These are phyloP conservation scores for Verbena officinalis DNA, from an alignment of 257 asterid species.

Conservation along the genomic window DNA sequence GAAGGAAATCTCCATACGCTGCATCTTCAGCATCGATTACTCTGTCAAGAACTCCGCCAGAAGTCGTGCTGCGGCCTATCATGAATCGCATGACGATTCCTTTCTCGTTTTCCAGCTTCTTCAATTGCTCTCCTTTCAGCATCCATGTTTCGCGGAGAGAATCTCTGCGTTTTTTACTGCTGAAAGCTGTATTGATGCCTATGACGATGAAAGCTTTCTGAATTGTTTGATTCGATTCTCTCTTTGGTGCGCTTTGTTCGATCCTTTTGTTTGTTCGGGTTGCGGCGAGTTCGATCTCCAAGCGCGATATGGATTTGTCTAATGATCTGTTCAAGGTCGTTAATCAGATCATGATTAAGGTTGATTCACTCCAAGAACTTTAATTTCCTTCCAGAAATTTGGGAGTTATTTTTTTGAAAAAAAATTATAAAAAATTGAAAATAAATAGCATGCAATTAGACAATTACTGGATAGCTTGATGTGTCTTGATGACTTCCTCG, in stretches of 20 bases:
- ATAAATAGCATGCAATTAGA: too few species aligned
- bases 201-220: slow-evolving; percentile 57
- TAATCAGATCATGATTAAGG: background rate
- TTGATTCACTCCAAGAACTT: too few species aligned
- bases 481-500: slow-evolving; percentile 63
- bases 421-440: too few species aligned
- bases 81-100: slow-evolving; percentile 65
- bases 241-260: slow-evolving; percentile 29
- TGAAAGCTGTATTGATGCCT: slow-evolving; percentile 75
- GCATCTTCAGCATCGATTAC: slow-evolving; percentile 60
- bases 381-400: too few species aligned
- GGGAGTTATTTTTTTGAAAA: too few species aligned
- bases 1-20: slow-evolving; percentile 55
- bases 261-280: slow-evolving; percentile 29
- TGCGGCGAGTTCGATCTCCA: slow-evolving; percentile 51
- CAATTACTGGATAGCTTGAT: slow-evolving; percentile 54
- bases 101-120: slow-evolving; percentile 61
- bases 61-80: slow-evolving; percentile 61
- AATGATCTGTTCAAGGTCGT: slow-evolving; percentile 44
- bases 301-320: slow-evolving; percentile 48
- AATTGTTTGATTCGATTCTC: slow-evolving; percentile 26
- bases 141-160: slow-evolving; percentile 73
- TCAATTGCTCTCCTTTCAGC: slow-evolving; percentile 59
- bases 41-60: slow-evolving; percentile 58
- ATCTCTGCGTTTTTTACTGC: slow-evolving; percentile 71